phyloP scores from a whole-genome alignment of 108 stramenopile species.

The Skeletonema potamos region DNA sequence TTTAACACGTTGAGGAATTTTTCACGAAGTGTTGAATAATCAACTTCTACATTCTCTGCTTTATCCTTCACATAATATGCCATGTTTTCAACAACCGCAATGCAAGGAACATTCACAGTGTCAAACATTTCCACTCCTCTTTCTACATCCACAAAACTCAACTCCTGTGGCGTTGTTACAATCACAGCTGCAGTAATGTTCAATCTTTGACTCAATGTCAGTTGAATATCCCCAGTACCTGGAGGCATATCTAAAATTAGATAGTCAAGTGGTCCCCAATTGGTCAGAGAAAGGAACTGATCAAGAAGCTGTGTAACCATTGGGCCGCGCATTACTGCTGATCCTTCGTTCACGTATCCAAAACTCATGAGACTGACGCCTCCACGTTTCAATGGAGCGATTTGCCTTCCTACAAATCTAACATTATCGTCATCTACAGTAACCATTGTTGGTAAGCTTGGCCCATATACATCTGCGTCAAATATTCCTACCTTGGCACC shows the following conservation, averaged over 20 bases:
- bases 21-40: constrained; percentile 41
- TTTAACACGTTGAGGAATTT: constrained; percentile 40
- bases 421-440: constrained; percentile 74
- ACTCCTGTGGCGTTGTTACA: constrained; percentile 96
- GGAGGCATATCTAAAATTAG: constrained; percentile 98
- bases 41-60: constrained; percentile 11
- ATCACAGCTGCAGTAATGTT: constrained; percentile 94
- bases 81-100: constrained; percentile 99
- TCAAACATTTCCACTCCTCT: constrained; percentile 97
- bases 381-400: constrained; percentile 76
- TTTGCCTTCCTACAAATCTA: constrained; percentile 76
- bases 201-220: constrained; percentile 92
- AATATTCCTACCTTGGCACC: constrained; percentile 92
- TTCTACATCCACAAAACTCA: constrained; percentile 95
- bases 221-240: constrained; percentile 97
- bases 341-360: constrained; percentile 86
- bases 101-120: constrained; percentile 89
- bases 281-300: constrained; percentile 90
- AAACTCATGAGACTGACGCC: constrained; percentile 88
- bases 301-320: constrained; percentile 91
- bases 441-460: constrained; percentile 87
- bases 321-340: constrained; percentile 88
- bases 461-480: constrained; percentile 97
- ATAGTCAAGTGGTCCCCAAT: constrained; percentile 97
- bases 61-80: constrained; percentile 76